Percentiles rank a stretch among this genome's conserved stretches.
Evolutionary conservation across 345 rosid species (phyloP).

Genomic region (Bruguiera sexangula): DNA sequence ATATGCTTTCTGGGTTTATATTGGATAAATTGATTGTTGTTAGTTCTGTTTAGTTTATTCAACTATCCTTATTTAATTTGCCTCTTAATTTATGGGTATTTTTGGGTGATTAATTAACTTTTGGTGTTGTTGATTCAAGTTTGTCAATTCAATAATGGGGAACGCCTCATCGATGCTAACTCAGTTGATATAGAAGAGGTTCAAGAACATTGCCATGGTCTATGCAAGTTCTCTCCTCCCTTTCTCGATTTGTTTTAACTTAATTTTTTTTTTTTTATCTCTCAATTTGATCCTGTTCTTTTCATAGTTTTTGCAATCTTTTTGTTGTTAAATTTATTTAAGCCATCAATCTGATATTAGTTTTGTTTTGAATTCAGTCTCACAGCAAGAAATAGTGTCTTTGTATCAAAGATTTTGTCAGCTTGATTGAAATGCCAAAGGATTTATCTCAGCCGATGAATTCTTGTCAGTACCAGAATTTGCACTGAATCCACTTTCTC

Average conservation of each 20-base stretch:
- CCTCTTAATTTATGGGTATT: conserved; percentile 2
- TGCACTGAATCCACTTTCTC: conserved; percentile 76
- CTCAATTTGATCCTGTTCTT: not conserved
- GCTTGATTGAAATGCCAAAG: conserved; percentile 70
- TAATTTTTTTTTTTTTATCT: not conserved
- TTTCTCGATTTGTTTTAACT: not conserved
- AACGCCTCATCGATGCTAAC: conserved; percentile 64
- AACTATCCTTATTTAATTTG: too few relatives aligned
- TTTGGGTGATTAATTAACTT: not conserved
- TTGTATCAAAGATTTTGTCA: conserved; percentile 73
- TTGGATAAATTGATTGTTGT: not conserved
- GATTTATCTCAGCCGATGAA: conserved; percentile 73
- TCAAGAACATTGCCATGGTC: conserved; percentile 49
- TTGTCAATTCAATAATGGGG: conserved; percentile 45
- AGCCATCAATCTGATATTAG: conserved; percentile 12
- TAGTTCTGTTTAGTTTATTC: too few relatives aligned
- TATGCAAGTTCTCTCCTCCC: conserved; percentile 35
- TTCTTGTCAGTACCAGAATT: conserved; percentile 77
- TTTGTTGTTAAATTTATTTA: not conserved
- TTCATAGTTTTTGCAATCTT: not conserved
- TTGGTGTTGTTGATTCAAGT: conserved; percentile 2
- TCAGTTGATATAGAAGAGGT: conserved; percentile 78
- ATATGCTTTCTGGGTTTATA: not conserved
- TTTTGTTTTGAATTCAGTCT: conserved; percentile 35
- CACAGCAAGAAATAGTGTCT: conserved; percentile 75